A percentile compares a stretch with the other conserved stretches of the same genome.
Evolutionary conservation across 1,284 basidiomycete species (phyloP).

Genomic region (Phellopilus nigrolimitatus): DNA sequence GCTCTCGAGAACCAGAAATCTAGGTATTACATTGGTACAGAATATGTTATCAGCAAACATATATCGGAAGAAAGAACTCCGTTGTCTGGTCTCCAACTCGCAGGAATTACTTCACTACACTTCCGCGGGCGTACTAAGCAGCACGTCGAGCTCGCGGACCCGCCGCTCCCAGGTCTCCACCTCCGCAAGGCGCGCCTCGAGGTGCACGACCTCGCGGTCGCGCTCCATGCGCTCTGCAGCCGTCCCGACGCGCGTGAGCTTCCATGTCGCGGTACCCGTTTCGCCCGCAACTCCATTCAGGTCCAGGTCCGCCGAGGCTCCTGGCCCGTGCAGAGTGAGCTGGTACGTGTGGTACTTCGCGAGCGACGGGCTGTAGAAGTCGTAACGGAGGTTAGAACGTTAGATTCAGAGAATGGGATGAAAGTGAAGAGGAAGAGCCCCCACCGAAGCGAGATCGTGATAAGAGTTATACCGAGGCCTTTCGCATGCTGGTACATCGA

Average conservation of each 20-base stretch:
- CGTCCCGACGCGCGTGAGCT: slow-evolving; percentile 64
- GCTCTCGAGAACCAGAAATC: too few species aligned
- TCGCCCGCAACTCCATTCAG: slow-evolving; percentile 32
- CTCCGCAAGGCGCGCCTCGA: slow-evolving; percentile 64
- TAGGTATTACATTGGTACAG: too few species aligned
- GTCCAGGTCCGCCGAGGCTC: neutral
- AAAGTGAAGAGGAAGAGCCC: slow-evolving; percentile 21
- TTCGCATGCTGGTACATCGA: slow-evolving; percentile 95
- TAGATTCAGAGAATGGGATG: neutral
- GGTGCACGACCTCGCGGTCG: slow-evolving; percentile 61
- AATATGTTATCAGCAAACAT: too few species aligned
- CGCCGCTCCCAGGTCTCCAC: slow-evolving; percentile 64
- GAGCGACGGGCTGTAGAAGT: slow-evolving; percentile 57
- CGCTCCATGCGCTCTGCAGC: slow-evolving; percentile 69
- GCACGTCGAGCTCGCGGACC: slow-evolving; percentile 50
- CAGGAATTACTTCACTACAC: too few species aligned
- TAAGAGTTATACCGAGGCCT: slow-evolving; percentile 86
- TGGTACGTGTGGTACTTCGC: slow-evolving; percentile 82
- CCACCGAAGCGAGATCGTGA: slow-evolving; percentile 82
- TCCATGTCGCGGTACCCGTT: slow-evolving; percentile 66
- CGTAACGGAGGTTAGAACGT: slow-evolving; percentile 1
- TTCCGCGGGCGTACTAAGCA: slow-evolving; percentile 32
- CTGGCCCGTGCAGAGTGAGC: slow-evolving; percentile 50
- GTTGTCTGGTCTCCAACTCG: too few species aligned
- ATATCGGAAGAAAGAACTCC: too few species aligned